Conservation (phyloP, 305 asterid genomes). For the Fraxinus floribunda region DNA sequence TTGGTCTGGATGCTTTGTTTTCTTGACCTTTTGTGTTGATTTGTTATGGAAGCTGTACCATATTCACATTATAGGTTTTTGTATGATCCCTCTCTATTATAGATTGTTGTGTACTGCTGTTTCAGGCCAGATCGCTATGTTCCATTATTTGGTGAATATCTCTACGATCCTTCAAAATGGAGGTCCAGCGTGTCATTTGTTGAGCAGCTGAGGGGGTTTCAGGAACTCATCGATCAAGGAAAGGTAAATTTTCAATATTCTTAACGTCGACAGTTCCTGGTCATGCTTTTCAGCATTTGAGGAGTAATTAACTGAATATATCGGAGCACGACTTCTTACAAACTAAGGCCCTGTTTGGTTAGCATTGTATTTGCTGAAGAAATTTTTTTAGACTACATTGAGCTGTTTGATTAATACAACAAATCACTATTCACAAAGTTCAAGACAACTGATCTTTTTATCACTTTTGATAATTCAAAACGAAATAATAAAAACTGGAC, state of each 20-base stretch:
- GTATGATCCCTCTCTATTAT: not conserved
- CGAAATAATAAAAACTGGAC: not conserved
- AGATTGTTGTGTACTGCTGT: constrained; percentile 15
- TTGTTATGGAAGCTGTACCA: not conserved
- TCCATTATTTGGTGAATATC: constrained; percentile 69
- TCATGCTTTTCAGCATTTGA: constrained; percentile 22
- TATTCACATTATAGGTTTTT: not conserved
- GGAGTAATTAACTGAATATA: not conserved
- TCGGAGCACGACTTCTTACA: not conserved
- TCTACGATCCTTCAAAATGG: constrained; percentile 78
- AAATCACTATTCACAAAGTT: not conserved
- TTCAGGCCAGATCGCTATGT: constrained; percentile 96
- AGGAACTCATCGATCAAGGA: constrained; percentile 82
- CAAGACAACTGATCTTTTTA: constrained; percentile 10
- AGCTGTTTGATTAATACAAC: not conserved
- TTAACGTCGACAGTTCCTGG: not conserved
- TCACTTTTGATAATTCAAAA: not conserved
- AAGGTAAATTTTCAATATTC: constrained; percentile 46
- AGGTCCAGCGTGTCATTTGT: constrained; percentile 67
- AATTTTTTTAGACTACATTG: not conserved
- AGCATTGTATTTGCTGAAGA: not conserved
- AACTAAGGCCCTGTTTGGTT: not conserved
- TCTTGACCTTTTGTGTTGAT: not conserved
- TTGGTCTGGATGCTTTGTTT: not conserved
- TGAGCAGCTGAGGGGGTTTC: constrained; percentile 81